A percentile compares a stretch with the other conserved stretches of the same genome.
Conservation (phyloP, 306 rosid species). For the Medicago arabica region DNA sequence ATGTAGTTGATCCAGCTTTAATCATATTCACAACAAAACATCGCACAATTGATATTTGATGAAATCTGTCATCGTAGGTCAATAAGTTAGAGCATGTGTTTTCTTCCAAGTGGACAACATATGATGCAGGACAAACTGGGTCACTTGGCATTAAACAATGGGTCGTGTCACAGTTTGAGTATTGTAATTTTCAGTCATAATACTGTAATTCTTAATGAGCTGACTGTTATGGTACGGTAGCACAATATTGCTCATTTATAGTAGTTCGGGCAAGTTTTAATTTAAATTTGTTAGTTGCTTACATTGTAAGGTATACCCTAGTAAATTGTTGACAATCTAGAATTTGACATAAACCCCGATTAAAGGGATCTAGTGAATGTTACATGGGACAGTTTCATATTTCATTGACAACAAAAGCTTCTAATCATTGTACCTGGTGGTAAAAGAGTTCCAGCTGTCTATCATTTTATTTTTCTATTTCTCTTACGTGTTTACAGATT, state of each 20-base stretch:
- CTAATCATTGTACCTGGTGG: background rate
- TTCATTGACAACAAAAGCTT: slow-evolving; percentile 8
- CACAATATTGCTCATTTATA: background rate
- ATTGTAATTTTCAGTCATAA: background rate
- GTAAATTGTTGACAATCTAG: background rate
- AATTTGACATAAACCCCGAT: background rate
- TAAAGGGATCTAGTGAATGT: slow-evolving; percentile 5
- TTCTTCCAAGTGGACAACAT: background rate
- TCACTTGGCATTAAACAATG: background rate
- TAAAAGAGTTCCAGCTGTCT: slow-evolving; percentile 11
- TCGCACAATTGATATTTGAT: background rate
- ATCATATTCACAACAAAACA: background rate
- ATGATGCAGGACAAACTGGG: slow-evolving; percentile 6
- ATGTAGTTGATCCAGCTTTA: slow-evolving; percentile 10
- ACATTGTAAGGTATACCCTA: background rate
- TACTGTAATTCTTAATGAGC: background rate
- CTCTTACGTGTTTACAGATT: slow-evolving; percentile 1
- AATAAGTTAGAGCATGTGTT: background rate
- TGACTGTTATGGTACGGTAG: background rate
- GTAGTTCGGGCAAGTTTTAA: background rate
- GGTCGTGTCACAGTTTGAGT: background rate
- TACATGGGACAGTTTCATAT: slow-evolving; percentile 10
- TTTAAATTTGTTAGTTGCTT: background rate
- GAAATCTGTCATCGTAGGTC: background rate
- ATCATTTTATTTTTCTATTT: slow-evolving; percentile 11